Evolutionary conservation across 2,329 filamentous ascomycete genomes (phyloP).

Genomic region (Aspergillus hiratsukae): DNA sequence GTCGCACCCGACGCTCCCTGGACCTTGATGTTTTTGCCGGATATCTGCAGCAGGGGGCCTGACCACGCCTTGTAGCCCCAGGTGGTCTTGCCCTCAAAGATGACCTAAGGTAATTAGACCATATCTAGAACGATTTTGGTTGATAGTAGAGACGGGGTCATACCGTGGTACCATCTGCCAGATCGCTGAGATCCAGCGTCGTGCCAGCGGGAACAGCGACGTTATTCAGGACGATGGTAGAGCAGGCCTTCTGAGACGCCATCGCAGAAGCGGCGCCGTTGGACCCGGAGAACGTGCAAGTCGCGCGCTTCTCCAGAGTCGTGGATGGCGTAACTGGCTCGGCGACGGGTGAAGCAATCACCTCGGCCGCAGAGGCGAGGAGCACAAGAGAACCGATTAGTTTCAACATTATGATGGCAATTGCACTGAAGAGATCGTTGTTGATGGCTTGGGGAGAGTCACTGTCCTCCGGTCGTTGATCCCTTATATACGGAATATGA

Average conservation of each 20-base stretch:
- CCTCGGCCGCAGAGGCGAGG: neutral
- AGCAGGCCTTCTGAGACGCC: constrained; percentile 29
- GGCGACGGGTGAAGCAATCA: neutral
- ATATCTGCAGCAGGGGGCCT: constrained; percentile 60
- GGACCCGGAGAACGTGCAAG: constrained; percentile 26
- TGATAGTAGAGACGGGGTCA: neutral
- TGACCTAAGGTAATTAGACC: constrained; percentile 38
- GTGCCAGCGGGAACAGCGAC: constrained; percentile 33
- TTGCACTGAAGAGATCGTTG: neutral
- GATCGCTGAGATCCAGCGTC: constrained; percentile 33
- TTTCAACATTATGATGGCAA: neutral
- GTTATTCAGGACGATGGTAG: constrained; percentile 35
- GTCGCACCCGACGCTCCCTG: constrained; percentile 39
- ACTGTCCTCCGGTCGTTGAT: neutral
- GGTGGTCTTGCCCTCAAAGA: constrained; percentile 62
- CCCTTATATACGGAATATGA: neutral
- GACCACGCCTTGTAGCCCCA: constrained; percentile 64
- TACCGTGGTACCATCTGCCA: constrained; percentile 32
- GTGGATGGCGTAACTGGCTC: neutral
- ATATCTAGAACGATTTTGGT: too few relatives aligned
- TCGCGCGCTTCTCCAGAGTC: constrained; percentile 8
- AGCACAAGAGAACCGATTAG: neutral
- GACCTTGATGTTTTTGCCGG: constrained; percentile 54
- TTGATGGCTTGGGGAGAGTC: neutral
- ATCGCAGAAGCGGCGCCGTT: constrained; percentile 19